Base-by-base conservation (phyloP, 73 alveolate species). In the Blepharisma stoltei region DNA sequence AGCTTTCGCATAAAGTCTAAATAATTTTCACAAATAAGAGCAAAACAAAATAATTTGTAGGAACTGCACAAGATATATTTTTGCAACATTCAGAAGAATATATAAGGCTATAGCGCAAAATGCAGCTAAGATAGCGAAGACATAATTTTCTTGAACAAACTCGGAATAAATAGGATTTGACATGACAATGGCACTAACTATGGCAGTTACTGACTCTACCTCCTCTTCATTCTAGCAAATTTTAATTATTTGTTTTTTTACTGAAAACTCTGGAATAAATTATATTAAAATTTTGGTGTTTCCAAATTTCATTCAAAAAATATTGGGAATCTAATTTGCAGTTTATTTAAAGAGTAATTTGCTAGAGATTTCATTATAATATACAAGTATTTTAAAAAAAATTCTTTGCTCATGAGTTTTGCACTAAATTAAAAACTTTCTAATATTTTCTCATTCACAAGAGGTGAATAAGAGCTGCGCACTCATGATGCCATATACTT, bases 31-130 rank as follows among this genome's bases (percentile, higher is more conserved):
- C 41, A 32, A 94, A 91, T 0, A 84, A 50, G 6, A 86, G 37
- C 92, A 93, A 77, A 18, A 88, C 76, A 54, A 85, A 66, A 85
- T 91, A 93, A 80, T 93, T 93, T 6, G 78, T 70, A 7, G 98
- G 98, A 1, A 89, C 97, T 23, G 54, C 70, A 50, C 92, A 70
- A 3, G 97, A 92, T 1, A 89, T 73, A 0, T 73, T 60, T 48
- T 54, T 71, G 49, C 90, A 78, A 75, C 97, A 91, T 14, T 85
- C 32, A 93, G 47, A 44, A 88, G 85, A 6, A 86, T 66, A 65
- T 54, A 77, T 9, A 84, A 66, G n/a, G 49, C 76, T 14, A 81
- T 9, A 14, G 6, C 70, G 6, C 77, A 73, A 6, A 66, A 53
- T 1, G 81, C 4, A 37, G 88, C 54, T 50, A 71, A 14, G n/a